Base-by-base conservation (phyloP, 2,329 filamentous ascomycete species). In the Ophiosphaerella herpotricha region DNA sequence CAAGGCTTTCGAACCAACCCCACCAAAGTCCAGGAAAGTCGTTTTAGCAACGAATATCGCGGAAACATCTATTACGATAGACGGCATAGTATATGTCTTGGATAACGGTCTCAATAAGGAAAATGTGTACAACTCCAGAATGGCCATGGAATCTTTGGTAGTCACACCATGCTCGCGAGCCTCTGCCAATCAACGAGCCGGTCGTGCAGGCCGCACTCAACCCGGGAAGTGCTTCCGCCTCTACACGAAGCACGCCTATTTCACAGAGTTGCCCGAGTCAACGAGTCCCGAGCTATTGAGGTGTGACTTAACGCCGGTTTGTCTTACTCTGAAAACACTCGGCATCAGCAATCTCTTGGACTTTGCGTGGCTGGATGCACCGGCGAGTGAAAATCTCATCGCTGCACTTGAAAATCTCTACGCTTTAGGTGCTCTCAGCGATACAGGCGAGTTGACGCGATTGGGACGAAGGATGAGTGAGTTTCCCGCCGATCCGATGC, bases 41-140 rank as follows among this genome's bases (percentile, higher is more conserved):
- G 91, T 99, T 0, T 77, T 97, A 33, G 91, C 93, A 0, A 97
- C 94, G 2, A 99, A 99, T 68, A 97, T 99, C 72, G 94, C 94
- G 2, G 94, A 99, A 73, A 99, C 94, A 0, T 91, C 86, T 78
- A 77, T 99, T 66, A 99, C 94, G 0, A 96, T 99, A 50, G 92
- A 97, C 69, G 93, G 92, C 13, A 96, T 97, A 52, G 89, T 93
- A 7, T 97, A 95, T 70, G 94, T 97, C 32, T 96, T 97, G 52
- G 94, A 99, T 62, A 90, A 90, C 0, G 94, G 94, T 0, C 96
- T 95, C 58, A 91, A 94, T 55, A 99, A 99, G 72, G 91, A 97
- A 68, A 96, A 96, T 61, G 84, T 92, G 1, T 97, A 93, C 76
- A 96, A 96, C 55, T 88, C 92, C 0, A 85, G 88, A 1, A 96